phyloP scores from a whole-genome alignment of 345 rosid species.

The Laguncularia racemosa region DNA sequence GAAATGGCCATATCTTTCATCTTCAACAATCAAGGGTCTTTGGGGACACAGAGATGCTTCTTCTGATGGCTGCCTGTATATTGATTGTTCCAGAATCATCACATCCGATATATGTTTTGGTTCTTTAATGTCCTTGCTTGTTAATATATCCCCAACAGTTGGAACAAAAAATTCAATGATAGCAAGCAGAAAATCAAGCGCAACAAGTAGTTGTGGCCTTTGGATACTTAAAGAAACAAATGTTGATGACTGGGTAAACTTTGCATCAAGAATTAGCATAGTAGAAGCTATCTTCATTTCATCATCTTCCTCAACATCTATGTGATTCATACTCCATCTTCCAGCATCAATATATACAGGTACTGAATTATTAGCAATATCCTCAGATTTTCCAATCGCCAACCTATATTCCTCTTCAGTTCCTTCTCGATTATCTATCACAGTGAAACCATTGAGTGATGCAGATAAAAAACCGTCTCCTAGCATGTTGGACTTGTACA shows the following conservation, averaged over 20 bases:
- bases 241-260: slow-evolving; percentile 56
- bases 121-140: slow-evolving; percentile 60
- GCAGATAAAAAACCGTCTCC: slow-evolving; percentile 80
- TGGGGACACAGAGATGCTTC: slow-evolving; percentile 68
- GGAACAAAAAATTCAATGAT: slow-evolving; percentile 93
- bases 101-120: slow-evolving; percentile 45
- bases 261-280: slow-evolving; percentile 92
- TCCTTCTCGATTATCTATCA: slow-evolving; percentile 91
- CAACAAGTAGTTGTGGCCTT: slow-evolving; percentile 93
- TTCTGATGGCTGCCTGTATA: slow-evolving; percentile 50
- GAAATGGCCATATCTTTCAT: slow-evolving; percentile 62
- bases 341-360: slow-evolving; percentile 17
- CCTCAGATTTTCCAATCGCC: slow-evolving; percentile 75
- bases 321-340: slow-evolving; percentile 15
- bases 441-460: slow-evolving; percentile 73
- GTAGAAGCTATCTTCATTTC: slow-evolving; percentile 54
- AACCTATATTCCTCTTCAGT: slow-evolving; percentile 70
- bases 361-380: slow-evolving; percentile 29
- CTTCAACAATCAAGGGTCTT: slow-evolving; percentile 80
- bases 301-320: slow-evolving; percentile 27
- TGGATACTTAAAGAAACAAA: slow-evolving; percentile 60
- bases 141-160: slow-evolving; percentile 52
- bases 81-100: slow-evolving; percentile 51
- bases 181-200: slow-evolving; percentile 90
- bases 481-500: slow-evolving; percentile 58